A percentile compares a stretch with the other conserved stretches of the same genome.
phyloP scores from a whole-genome alignment of 352 stramenopile genomes.

The Phytophthora hibernalis region DNA sequence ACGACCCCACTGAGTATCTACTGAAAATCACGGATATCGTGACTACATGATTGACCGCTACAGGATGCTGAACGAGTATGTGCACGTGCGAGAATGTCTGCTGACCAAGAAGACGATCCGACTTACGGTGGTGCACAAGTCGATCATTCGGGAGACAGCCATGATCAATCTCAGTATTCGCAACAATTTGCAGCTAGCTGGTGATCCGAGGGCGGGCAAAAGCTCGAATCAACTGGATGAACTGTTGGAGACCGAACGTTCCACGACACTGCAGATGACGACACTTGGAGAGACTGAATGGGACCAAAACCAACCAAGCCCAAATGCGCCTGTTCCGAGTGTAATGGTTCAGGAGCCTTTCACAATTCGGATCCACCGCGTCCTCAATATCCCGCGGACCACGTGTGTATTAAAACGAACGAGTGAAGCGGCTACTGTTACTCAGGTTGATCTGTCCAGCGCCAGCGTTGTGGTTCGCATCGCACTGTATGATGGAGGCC shows the following conservation, averaged over 20 bases:
- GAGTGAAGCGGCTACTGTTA: slow-evolving; percentile 62
- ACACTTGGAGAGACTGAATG: slow-evolving; percentile 63
- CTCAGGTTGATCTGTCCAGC: slow-evolving; percentile 52
- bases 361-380: slow-evolving; percentile 64
- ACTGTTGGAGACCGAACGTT: slow-evolving; percentile 47
- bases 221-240: slow-evolving; percentile 61
- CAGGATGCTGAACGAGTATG: slow-evolving; percentile 83
- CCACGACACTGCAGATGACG: slow-evolving; percentile 64
- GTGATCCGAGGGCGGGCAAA: slow-evolving; percentile 18
- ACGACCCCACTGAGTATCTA: slow-evolving; percentile 78
- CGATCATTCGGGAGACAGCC: slow-evolving; percentile 80
- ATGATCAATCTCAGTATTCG: slow-evolving; percentile 77
- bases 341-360: slow-evolving; percentile 70
- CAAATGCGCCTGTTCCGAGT: slow-evolving; percentile 45
- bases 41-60: slow-evolving; percentile 86
- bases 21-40: slow-evolving; percentile 82
- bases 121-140: slow-evolving; percentile 82
- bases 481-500: slow-evolving; percentile 72
- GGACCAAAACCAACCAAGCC: slow-evolving; percentile 44
- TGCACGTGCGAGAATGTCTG: slow-evolving; percentile 82
- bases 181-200: slow-evolving; percentile 51
- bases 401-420: slow-evolving; percentile 67
- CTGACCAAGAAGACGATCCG: slow-evolving; percentile 84
- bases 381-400: slow-evolving; percentile 79
- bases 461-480: slow-evolving; percentile 75